phyloP scores from a whole-genome alignment of 2,329 filamentous ascomycete species.

The Mycosphaerelloides madeirae region DNA sequence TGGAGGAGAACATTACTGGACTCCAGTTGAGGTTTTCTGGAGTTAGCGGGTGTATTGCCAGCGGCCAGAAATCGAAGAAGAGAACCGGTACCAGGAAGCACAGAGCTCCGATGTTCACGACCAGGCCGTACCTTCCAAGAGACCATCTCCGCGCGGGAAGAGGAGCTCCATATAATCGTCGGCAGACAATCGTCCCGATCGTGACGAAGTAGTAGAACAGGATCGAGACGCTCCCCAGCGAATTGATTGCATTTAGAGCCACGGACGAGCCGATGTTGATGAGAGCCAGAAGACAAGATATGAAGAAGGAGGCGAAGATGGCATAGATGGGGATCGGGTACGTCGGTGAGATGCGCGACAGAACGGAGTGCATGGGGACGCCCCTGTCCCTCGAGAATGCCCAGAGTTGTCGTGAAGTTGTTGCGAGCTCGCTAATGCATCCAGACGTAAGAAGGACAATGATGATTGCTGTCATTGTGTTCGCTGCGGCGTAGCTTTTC shows the following conservation, averaged over 20 bases:
- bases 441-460: constrained; percentile 30
- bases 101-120: constrained; percentile 35
- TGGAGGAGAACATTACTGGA: constrained; percentile 17
- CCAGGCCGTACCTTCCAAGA: constrained; percentile 36
- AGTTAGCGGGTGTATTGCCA: constrained; percentile 30
- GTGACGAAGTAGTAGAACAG: constrained; percentile 38
- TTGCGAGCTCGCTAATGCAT: constrained; percentile 34
- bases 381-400: constrained; percentile 39
- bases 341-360: constrained; percentile 6
- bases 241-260: constrained; percentile 40
- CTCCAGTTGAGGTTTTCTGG: constrained; percentile 44
- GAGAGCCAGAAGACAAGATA: constrained; percentile 29
- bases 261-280: constrained; percentile 38
- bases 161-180: constrained; percentile 31
- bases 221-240: constrained; percentile 35
- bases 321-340: constrained; percentile 21
- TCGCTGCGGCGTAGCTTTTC: constrained; percentile 29
- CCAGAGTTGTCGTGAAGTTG: constrained; percentile 36
- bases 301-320: constrained; percentile 19
- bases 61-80: constrained; percentile 49
- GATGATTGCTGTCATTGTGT: constrained; percentile 30
- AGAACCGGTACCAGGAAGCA: constrained; percentile 45
- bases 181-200: constrained; percentile 33
- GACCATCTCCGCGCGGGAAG: constrained; percentile 35
- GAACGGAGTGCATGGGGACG: constrained; percentile 27